A percentile compares a stretch with the other conserved stretches of the same genome.
Conservation (phyloP, 2,329 filamentous ascomycete species). For the Botrytis tulipae region DNA sequence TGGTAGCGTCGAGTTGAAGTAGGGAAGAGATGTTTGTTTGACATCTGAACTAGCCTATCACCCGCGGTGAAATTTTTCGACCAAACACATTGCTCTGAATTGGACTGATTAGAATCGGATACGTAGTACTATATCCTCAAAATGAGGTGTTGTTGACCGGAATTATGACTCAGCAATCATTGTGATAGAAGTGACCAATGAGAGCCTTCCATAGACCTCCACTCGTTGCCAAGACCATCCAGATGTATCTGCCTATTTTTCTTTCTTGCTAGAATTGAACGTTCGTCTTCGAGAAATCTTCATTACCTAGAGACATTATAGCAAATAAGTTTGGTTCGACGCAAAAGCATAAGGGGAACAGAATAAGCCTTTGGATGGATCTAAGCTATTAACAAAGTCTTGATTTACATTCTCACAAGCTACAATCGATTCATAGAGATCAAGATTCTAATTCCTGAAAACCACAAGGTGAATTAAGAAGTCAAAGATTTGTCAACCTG, state of each 20-base stretch:
- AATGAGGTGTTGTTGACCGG: neutral
- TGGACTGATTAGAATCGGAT: neutral
- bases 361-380: neutral
- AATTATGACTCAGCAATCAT: neutral
- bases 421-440: neutral
- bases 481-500: neutral
- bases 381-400: neutral
- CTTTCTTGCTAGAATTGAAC: neutral
- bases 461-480: neutral
- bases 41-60: neutral
- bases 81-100: fast-evolving
- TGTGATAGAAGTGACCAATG: slow-evolving; percentile 18
- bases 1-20: neutral
- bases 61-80: fast-evolving
- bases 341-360: neutral
- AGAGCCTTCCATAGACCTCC: neutral
- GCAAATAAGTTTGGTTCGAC: neutral
- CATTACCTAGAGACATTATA: fast-evolving
- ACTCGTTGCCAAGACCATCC: neutral
- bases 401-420: neutral
- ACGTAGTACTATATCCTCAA: neutral
- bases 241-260: neutral
- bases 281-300: neutral
- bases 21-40: neutral
- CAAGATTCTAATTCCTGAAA: neutral